Percentiles rank a stretch among this genome's conserved stretches.
Evolutionary conservation across 2,329 filamentous ascomycete genomes (phyloP).

Genomic region (Arthrobotrys conoides): DNA sequence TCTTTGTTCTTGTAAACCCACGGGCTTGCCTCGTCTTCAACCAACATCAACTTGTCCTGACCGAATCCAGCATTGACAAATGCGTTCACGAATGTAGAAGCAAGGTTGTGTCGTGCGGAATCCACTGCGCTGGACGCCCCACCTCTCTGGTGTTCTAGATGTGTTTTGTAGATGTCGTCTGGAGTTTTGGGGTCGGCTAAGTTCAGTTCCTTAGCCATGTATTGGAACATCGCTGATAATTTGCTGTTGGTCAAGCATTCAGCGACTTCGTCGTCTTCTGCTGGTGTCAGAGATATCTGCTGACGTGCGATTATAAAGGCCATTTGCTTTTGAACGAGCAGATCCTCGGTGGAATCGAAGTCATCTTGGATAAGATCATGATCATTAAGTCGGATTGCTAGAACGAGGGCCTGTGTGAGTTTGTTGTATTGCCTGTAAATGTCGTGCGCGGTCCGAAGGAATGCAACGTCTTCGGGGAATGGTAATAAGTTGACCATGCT

Average conservation of each 20-base stretch:
- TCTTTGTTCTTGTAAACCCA: constrained; percentile 99
- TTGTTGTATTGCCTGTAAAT: constrained; percentile 96
- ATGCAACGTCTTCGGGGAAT: constrained; percentile 96
- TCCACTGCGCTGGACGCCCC: constrained; percentile 89
- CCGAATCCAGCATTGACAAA: constrained; percentile 97
- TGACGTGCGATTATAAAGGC: constrained; percentile 93
- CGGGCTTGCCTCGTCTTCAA: constrained; percentile 86
- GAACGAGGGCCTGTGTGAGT: constrained; percentile 90
- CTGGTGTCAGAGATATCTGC: constrained; percentile 79
- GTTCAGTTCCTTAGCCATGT: constrained; percentile 93
- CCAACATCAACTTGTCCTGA: constrained; percentile 97
- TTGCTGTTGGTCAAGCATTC: constrained; percentile 91
- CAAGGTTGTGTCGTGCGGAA: constrained; percentile 94
- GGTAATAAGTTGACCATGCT: constrained; percentile 97
- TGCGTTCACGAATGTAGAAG: constrained; percentile 94
- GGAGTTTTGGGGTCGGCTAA: constrained; percentile 96
- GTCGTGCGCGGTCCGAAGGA: constrained; percentile 90
- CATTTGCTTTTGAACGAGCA: constrained; percentile 89
- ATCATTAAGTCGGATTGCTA: constrained; percentile 95
- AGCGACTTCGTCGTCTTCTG: constrained; percentile 80
- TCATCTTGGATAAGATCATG: constrained; percentile 83
- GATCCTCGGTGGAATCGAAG: constrained; percentile 84
- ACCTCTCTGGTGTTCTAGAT: constrained; percentile 93
- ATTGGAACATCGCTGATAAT: constrained; percentile 92
- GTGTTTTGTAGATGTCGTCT: constrained; percentile 99